These are phyloP conservation scores for Daphne laureola DNA, from an alignment of 441 rosid species.

Conservation along the genomic window DNA sequence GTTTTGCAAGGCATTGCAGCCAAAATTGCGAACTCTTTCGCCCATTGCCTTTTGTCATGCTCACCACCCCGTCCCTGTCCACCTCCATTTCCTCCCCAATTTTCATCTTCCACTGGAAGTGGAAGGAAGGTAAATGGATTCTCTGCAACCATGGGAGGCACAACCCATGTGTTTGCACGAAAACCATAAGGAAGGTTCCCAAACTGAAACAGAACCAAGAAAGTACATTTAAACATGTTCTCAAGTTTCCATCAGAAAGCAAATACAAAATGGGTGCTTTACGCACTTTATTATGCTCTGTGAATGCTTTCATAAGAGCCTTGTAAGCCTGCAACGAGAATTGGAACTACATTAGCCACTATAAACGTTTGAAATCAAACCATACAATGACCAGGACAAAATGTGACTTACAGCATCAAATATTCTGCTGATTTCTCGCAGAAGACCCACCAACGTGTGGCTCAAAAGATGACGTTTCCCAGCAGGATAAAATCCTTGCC, in stretches of 20 bases:
- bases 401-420: conserved; percentile 50
- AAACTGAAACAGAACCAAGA: conserved; percentile 36
- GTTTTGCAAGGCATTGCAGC: conserved; percentile 83
- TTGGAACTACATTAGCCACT: neutral
- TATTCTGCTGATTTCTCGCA: conserved; percentile 60
- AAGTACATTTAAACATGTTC: conserved; percentile 1
- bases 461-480: conserved; percentile 53
- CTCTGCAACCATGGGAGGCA: conserved; percentile 66
- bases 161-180: conserved; percentile 80
- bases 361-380: neutral
- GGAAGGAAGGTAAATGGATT: conserved; percentile 52
- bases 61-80: conserved; percentile 55
- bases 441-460: conserved; percentile 55
- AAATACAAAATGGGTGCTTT: neutral
- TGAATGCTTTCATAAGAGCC: conserved; percentile 68
- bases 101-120: conserved; percentile 69
- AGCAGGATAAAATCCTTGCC: conserved; percentile 59
- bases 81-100: conserved; percentile 79
- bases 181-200: conserved; percentile 80
- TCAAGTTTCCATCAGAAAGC: conserved; percentile 8
- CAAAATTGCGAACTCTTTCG: conserved; percentile 61
- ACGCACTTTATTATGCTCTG: conserved; percentile 68
- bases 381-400: neutral
- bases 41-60: conserved; percentile 59
- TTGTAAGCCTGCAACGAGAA: conserved; percentile 53